Conservation (phyloP, 2,329 filamentous ascomycete genomes). For the Scorias spongiosa region DNA sequence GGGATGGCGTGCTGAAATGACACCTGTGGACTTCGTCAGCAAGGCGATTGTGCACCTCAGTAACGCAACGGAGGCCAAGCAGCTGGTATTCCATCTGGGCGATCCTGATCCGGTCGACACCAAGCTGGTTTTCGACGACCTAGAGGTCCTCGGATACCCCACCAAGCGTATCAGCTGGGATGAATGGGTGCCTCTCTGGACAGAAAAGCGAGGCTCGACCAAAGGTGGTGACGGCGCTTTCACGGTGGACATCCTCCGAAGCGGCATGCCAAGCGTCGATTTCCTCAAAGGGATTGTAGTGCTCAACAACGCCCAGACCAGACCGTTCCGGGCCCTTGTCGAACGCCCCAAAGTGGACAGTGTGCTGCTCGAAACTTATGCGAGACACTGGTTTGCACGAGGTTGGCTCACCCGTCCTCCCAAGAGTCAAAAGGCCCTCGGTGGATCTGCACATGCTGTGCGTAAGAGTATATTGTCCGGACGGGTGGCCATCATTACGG, state of each 20-base stretch:
- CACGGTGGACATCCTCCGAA: slow-evolving; percentile 63
- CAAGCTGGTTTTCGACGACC: slow-evolving; percentile 46
- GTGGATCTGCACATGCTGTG: slow-evolving; percentile 29
- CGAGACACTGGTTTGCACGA: slow-evolving; percentile 64
- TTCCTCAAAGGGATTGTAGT: slow-evolving; percentile 57
- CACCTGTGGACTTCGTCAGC: slow-evolving; percentile 67
- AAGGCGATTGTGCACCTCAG: slow-evolving; percentile 56
- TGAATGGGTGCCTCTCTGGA: slow-evolving; percentile 62
- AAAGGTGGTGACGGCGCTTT: slow-evolving; percentile 57
- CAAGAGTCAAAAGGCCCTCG: slow-evolving; percentile 31
- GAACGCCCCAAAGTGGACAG: slow-evolving; percentile 54
- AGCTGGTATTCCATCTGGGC: slow-evolving; percentile 58
- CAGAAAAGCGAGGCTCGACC: slow-evolving; percentile 47
- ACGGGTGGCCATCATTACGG: slow-evolving; percentile 60
- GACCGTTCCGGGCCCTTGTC: slow-evolving; percentile 42
- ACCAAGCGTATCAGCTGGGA: slow-evolving; percentile 53
- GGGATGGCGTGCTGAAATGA: slow-evolving; percentile 71
- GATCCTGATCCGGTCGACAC: slow-evolving; percentile 57
- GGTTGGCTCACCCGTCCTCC: slow-evolving; percentile 59
- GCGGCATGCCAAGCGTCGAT: slow-evolving; percentile 64
- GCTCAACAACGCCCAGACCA: slow-evolving; percentile 54
- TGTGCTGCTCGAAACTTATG: slow-evolving; percentile 60
- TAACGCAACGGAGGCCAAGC: slow-evolving; percentile 45
- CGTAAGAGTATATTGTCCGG: slow-evolving; percentile 47
- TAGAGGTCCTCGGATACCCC: slow-evolving; percentile 53